Evolutionary conservation across 192 early-diverging fungal genomes (phyloP), one percentile per base, ranked within the genome.

Genomic region (Thamnidium elegans): DNA sequence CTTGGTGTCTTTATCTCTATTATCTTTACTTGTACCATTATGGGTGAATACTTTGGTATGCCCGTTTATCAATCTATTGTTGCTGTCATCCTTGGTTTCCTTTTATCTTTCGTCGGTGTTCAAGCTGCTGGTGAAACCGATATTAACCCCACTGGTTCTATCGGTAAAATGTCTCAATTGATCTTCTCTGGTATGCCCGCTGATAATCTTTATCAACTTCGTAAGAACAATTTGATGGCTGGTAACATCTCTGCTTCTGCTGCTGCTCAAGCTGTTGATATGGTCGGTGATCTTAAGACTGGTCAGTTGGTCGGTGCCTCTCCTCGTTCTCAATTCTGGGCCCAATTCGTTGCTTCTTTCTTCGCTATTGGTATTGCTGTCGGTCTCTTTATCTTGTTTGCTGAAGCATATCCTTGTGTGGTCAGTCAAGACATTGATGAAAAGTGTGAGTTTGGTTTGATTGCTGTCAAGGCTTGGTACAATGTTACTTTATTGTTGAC

Each of bases 281-380:
- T 89, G 87, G 82, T 89, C 60, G 79, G 85, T 45, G 87, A 89
- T 72, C 70, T 89, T 46, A 89, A 89, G 71, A 89, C 87, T 52
- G 87, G 73, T 54, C 82, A 89, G 39, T 62, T 89, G 50, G 61
- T 89, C 23, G 76, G 79, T 58, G 87, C 87, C 9, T 78, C 83
- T 13, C 87, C 87, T 39, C 66, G 71, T n/a, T 79, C 87, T 31
- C 86, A 89, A 67, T 81, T 89, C 76, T 69, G 70, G 47, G 87
- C 85, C 23, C 87, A 89, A 56, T 59, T 87, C 54, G 59, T 86
- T 34, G 87, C 83, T 20, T 81, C 86, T 19, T 68, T 80, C 68
- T 77, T 84, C 65, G 81, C 84, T 42, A 74, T 86, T 64, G 75
- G 70, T 52, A 77, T 88, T 60, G 55, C 71, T 39, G 74, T 88